Base-by-base conservation (phyloP, 164 flowering plant species). In the Nelumbo lutea region DNA sequence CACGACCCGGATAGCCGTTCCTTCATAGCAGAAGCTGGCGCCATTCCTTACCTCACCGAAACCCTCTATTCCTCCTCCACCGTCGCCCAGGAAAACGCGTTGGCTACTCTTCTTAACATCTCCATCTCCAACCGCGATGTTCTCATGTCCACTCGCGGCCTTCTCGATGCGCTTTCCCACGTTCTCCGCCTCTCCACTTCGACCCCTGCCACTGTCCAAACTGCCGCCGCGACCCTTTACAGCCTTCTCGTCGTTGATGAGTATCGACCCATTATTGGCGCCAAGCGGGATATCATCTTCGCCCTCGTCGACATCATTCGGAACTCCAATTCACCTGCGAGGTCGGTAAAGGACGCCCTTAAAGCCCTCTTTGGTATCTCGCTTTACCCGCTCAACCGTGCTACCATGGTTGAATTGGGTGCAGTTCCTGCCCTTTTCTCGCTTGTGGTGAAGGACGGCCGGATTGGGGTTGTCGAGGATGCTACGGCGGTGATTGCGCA, bases 401-500 rank as follows among this genome's bases (percentile, higher is more conserved):
- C 80, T 0, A 69, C 76, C 27, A 56, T 89, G 76, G 75, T 95
- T 27, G 90, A 82, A 6, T 78, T 90, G 13, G 98, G 95, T 48
- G 88, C 74, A 1, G 84, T 88, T 10, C 77, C 81, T 56, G 77
- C 87, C 3, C 76, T 92, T 43, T 86, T 95, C 55, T 64, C 84
- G 3, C 46, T 87, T 13, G 83, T 88, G 6, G 68, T 86, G 53
- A 86, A 79, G 64, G 93, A 83, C 46, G 86, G 83, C 42, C 65
- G 90, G 43, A 72, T 83, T 2, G 97, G 97, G 61, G 59, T 95
- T 5, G 82, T 88, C 69, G 98, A 92, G 80, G 99, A 95, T 57
- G 88, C 93, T 1, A 84, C 91, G 6, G 99, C 99, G 56, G 96
- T 95, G 70, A 76, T 90, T n/a, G 99, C 96, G 40, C 99, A 95